Conservation (phyloP, 768 basidiomycete species). For the Agrocybe chaxingu region DNA sequence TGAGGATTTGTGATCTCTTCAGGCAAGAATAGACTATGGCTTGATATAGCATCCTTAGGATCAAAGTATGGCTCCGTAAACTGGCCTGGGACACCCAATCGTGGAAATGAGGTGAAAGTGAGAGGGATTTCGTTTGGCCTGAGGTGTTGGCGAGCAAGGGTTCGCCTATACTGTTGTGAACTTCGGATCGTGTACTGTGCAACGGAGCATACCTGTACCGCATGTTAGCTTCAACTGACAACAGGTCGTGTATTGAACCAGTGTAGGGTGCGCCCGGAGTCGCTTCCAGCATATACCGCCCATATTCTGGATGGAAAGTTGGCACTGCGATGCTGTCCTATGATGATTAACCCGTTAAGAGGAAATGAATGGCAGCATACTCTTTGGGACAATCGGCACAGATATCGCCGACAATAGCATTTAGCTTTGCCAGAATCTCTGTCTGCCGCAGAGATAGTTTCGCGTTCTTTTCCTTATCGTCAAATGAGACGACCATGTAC, state of each 20-base stretch:
- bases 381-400: constrained; percentile 53
- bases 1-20: constrained; percentile 97
- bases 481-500: constrained; percentile 91
- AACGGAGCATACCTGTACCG: constrained; percentile 64
- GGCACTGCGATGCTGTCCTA: constrained; percentile 65
- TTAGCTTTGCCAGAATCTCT: constrained; percentile 85
- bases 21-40: constrained; percentile 91
- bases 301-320: constrained; percentile 97
- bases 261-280: constrained; percentile 96
- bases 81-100: constrained; percentile 81
- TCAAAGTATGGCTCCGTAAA: constrained; percentile 91
- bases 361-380: constrained; percentile 35
- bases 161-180: constrained; percentile 51
- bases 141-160: constrained; percentile 79
- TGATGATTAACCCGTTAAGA: background rate
- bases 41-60: constrained; percentile 75
- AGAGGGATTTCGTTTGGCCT: constrained; percentile 84
- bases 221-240: constrained; percentile 94
- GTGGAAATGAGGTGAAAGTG: constrained; percentile 94
- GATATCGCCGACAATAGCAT: constrained; percentile 64
- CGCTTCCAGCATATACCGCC: constrained; percentile 97
- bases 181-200: background rate
- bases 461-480: constrained; percentile 75
- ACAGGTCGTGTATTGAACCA: constrained; percentile 78
- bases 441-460: constrained; percentile 91